phyloP scores from a whole-genome alignment of 2,329 filamentous ascomycete genomes.

The Fusarium albidum region DNA sequence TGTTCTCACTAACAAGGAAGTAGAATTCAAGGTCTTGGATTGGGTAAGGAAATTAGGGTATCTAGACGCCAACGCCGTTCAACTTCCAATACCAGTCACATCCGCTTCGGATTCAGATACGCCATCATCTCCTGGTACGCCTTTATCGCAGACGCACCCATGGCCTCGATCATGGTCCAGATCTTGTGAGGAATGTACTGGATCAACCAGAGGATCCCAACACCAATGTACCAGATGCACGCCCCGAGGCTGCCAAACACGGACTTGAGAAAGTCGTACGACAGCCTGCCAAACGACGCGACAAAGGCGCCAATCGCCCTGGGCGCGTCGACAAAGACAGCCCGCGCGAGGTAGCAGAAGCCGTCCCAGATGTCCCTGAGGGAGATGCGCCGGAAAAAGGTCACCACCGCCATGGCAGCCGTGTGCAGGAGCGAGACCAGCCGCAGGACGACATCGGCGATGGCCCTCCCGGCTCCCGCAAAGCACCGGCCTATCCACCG shows the following conservation, averaged over 20 bases:
- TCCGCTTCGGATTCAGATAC: slow-evolving; percentile 48
- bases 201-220: slow-evolving; percentile 41
- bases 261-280: slow-evolving; percentile 39
- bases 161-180: slow-evolving; percentile 42
- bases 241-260: slow-evolving; percentile 44
- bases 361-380: slow-evolving; percentile 51
- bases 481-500: slow-evolving; percentile 44
- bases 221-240: slow-evolving; percentile 38
- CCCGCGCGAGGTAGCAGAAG: slow-evolving; percentile 39
- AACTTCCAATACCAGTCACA: slow-evolving; percentile 14
- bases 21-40: too few species aligned
- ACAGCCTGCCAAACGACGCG: slow-evolving; percentile 31
- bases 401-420: slow-evolving; percentile 42
- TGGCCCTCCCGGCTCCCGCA: slow-evolving; percentile 36
- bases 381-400: slow-evolving; percentile 47
- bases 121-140: slow-evolving; percentile 48
- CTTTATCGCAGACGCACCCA: slow-evolving; percentile 43
- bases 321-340: slow-evolving; percentile 45
- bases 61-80: too few species aligned
- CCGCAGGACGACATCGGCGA: slow-evolving; percentile 37
- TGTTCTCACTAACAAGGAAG: too few species aligned
- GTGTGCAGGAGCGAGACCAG: slow-evolving; percentile 49
- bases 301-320: slow-evolving; percentile 39
- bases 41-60: too few species aligned
- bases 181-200: slow-evolving; percentile 46